phyloP scores from a whole-genome alignment of 1,284 basidiomycete genomes.

The Rhodofomes roseus region DNA sequence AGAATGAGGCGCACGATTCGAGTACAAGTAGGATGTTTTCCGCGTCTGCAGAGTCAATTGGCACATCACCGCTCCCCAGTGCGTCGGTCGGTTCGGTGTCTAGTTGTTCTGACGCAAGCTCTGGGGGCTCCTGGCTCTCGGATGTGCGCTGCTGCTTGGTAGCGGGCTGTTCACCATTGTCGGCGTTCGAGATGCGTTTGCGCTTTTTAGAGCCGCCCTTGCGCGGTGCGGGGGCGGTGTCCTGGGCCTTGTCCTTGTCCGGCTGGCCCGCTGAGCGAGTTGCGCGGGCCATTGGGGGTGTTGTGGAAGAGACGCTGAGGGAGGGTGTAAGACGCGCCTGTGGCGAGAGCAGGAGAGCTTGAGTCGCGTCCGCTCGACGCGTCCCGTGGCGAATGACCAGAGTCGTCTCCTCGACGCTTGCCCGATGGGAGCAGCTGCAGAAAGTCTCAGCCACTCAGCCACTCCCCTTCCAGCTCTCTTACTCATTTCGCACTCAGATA shows the following conservation, averaged over 20 bases:
- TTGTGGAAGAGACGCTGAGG: conserved; percentile 16
- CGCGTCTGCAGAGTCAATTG: conserved; percentile 48
- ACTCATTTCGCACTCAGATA: conserved; percentile 1
- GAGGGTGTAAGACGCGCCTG: conserved; percentile 29
- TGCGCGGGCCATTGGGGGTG: conserved; percentile 57
- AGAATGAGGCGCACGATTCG: conserved; percentile 50
- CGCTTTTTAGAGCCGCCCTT: conserved; percentile 55
- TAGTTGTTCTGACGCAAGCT: conserved; percentile 29
- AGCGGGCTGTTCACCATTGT: conserved; percentile 40
- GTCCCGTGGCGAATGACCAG: conserved; percentile 24
- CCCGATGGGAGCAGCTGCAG: conserved; percentile 12
- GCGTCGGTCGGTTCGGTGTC: conserved; percentile 26
- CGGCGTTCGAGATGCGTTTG: conserved; percentile 47
- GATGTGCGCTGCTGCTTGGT: conserved; percentile 43
- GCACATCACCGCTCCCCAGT: conserved; percentile 40
- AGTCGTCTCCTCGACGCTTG: conserved; percentile 17
- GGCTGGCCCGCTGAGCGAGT: conserved; percentile 58
- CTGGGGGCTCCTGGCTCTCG: conserved; percentile 20
- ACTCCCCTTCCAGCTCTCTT: neutral
- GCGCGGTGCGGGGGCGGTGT: conserved; percentile 21
- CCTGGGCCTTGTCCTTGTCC: conserved; percentile 32
- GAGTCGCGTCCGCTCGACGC: conserved; percentile 26
- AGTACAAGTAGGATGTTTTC: conserved; percentile 71
- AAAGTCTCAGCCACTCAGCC: conserved; percentile 6
- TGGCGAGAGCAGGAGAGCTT: conserved; percentile 22